phyloP scores from a whole-genome alignment of 805 yeast genomes.

The Starmerella geochares region DNA sequence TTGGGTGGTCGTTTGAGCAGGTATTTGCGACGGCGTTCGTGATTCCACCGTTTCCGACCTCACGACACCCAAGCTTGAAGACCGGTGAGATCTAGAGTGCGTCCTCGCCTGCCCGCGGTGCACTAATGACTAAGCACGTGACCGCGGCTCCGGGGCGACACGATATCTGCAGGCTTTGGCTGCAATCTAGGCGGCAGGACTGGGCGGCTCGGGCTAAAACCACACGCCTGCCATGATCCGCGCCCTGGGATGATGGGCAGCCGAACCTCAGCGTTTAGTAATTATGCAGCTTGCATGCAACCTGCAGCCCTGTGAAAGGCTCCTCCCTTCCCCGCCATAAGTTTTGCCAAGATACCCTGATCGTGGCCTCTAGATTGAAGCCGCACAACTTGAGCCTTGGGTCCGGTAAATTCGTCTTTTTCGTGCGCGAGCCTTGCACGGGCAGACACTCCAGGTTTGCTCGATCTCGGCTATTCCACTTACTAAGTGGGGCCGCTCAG shows the following conservation, averaged over 20 bases:
- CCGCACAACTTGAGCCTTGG: neutral
- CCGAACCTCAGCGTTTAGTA: neutral
- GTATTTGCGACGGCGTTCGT: neutral
- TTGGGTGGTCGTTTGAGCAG: neutral
- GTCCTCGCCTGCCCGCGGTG: neutral
- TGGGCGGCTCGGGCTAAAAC: neutral
- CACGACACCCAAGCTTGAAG: slow-evolving; percentile 2
- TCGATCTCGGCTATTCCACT: neutral
- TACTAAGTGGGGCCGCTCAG: neutral
- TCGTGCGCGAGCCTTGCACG: too few species aligned
- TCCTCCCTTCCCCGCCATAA: neutral
- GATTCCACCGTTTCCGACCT: slow-evolving; percentile 2
- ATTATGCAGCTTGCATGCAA: slow-evolving; percentile 2
- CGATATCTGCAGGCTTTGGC: neutral
- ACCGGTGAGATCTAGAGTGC: neutral
- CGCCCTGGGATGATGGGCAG: neutral
- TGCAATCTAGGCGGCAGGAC: neutral
- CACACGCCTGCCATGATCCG: neutral
- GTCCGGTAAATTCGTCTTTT: too few species aligned
- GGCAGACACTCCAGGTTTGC: neutral
- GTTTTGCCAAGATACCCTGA: neutral
- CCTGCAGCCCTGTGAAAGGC: neutral
- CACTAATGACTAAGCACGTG: neutral
- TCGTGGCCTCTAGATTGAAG: neutral
- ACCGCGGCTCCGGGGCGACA: neutral